Evolutionary conservation across 2,329 filamentous ascomycete genomes (phyloP).

Genomic region (Penicillium sp.): DNA sequence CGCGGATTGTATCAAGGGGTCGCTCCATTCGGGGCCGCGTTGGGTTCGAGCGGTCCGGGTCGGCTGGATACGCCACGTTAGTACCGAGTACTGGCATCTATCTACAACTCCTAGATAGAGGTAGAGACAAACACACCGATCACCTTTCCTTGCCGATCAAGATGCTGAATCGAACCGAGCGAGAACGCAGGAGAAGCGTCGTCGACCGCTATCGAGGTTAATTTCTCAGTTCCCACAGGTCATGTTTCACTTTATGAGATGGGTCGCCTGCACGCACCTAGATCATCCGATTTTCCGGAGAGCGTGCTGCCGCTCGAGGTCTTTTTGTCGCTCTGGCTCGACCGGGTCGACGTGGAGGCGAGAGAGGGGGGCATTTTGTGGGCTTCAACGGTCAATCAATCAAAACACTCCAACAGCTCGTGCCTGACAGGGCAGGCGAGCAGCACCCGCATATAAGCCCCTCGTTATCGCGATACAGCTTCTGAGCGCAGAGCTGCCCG

Average conservation of each 20-base stretch:
- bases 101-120: not conserved
- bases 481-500: not conserved
- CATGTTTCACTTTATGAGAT: not conserved
- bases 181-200: slow-evolving; percentile 57
- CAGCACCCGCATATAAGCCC: not conserved
- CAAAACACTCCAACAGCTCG: not conserved
- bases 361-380: slow-evolving; percentile 14
- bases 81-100: not conserved
- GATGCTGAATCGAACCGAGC: slow-evolving; percentile 76
- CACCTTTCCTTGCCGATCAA: slow-evolving; percentile 73
- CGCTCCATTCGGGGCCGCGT: slow-evolving; percentile 86
- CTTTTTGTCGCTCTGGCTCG: slow-evolving; percentile 22
- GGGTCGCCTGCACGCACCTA: slow-evolving; percentile 63
- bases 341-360: slow-evolving; percentile 4
- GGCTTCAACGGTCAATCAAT: not conserved
- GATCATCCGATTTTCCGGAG: slow-evolving; percentile 85
- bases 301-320: slow-evolving; percentile 39
- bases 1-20: slow-evolving; percentile 87
- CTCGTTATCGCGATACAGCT: not conserved
- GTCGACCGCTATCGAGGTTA: not conserved
- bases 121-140: slow-evolving; percentile 64
- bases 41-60: slow-evolving; percentile 89
- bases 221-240: not conserved
- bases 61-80: slow-evolving; percentile 58
- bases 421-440: not conserved